phyloP scores from a whole-genome alignment of 257 asterid genomes.

The Vinca minor region DNA sequence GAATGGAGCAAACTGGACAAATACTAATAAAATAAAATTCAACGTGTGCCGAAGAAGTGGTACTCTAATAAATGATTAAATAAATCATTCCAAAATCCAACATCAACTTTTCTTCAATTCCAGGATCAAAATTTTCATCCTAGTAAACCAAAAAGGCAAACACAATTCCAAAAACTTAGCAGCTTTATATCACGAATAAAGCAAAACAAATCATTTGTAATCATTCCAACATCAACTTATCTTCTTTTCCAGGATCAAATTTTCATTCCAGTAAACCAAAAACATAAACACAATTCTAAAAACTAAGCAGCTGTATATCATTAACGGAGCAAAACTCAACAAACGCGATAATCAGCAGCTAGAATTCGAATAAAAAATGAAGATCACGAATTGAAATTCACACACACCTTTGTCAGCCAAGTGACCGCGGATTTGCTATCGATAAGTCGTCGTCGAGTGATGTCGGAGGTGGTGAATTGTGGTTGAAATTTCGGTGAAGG shows the following conservation, averaged over 20 bases:
- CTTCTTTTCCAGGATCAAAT: not conserved
- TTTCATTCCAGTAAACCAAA: not conserved
- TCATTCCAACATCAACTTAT: not conserved
- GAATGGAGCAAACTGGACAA: not conserved
- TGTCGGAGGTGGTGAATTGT: not conserved
- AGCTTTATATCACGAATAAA: not conserved
- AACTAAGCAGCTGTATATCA: not conserved
- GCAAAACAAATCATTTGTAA: too few relatives aligned
- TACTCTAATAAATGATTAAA: not conserved
- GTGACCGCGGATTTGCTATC: not conserved
- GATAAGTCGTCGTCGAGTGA: not conserved
- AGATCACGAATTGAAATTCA: not conserved
- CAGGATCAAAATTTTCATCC: not conserved
- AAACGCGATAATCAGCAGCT: not conserved
- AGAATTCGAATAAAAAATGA: not conserved
- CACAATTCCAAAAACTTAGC: not conserved
- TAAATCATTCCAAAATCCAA: too few relatives aligned
- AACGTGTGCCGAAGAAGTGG: not conserved
- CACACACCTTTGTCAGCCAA: constrained; percentile 1
- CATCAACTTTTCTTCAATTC: not conserved
- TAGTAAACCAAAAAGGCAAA: not conserved
- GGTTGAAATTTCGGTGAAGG: not conserved
- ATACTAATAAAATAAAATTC: not conserved
- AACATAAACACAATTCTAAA: not conserved
- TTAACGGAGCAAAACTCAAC: too few relatives aligned